These are phyloP conservation scores for Massariosphaeria phaeospora DNA, from an alignment of 495 filamentous ascomycete species.

Conservation along the genomic window DNA sequence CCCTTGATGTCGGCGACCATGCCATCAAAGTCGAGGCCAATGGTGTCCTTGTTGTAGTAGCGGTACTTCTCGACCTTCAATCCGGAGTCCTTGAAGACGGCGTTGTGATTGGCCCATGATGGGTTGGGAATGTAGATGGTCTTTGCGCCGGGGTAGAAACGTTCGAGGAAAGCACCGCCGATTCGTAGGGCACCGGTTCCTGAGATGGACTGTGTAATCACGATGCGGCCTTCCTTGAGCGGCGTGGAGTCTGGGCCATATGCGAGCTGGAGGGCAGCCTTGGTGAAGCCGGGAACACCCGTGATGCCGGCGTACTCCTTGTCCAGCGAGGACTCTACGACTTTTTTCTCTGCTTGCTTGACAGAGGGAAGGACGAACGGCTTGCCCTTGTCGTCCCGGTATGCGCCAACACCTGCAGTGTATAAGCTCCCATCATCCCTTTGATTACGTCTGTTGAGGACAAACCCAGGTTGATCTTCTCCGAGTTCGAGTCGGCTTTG, in stretches of 20 bases:
- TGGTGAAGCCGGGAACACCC: slow-evolving; percentile 88
- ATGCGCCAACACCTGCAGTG: slow-evolving; percentile 63
- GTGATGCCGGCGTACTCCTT: slow-evolving; percentile 99
- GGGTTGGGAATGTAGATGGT: slow-evolving; percentile 92
- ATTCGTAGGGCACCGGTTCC: slow-evolving; percentile 94
- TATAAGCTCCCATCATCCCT: slow-evolving; percentile 12
- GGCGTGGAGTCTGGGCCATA: slow-evolving; percentile 75
- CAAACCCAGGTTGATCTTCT: slow-evolving; percentile 96
- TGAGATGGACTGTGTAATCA: slow-evolving; percentile 96
- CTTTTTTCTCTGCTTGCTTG: slow-evolving; percentile 77
- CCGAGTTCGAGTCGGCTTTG: slow-evolving; percentile 84
- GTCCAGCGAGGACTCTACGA: slow-evolving; percentile 70
- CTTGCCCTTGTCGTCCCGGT: slow-evolving; percentile 93
- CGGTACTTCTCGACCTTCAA: slow-evolving; percentile 88
- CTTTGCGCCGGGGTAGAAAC: slow-evolving; percentile 85
- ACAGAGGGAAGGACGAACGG: slow-evolving; percentile 96
- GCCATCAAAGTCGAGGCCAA: slow-evolving; percentile 94
- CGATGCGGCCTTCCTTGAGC: slow-evolving; percentile 71
- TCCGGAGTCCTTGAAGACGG: slow-evolving; percentile 90
- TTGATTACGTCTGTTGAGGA: slow-evolving; percentile 19
- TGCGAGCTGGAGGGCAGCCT: slow-evolving; percentile 81
- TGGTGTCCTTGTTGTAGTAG: slow-evolving; percentile 99
- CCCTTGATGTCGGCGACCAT: slow-evolving; percentile 86
- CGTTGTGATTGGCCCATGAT: slow-evolving; percentile 97
- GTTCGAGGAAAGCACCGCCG: slow-evolving; percentile 84